Percentiles rank a stretch among this genome's conserved stretches.
Conservation (phyloP, 2,329 filamentous ascomycete species). For the Hymenoscyphus fructigenus region DNA sequence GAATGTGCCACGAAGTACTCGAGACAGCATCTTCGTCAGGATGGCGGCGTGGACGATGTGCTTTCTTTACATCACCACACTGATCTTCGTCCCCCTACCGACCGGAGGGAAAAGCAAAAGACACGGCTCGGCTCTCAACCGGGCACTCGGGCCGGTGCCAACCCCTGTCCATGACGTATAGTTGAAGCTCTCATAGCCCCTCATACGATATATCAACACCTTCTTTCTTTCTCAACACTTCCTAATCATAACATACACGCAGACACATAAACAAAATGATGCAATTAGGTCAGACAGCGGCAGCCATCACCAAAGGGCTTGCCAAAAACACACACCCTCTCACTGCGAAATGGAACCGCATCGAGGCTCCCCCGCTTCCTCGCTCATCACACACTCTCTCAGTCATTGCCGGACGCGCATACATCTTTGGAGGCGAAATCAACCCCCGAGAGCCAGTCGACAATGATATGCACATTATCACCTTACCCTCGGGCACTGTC, state of each 20-base stretch:
- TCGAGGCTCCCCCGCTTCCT: conserved; percentile 54
- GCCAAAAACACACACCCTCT: conserved; percentile 37
- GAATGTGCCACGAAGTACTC: background rate
- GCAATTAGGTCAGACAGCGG: conserved; percentile 27
- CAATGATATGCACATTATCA: conserved; percentile 68
- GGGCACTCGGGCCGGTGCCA: too few species aligned
- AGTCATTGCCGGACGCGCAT: conserved; percentile 55
- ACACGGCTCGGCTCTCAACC: too few species aligned
- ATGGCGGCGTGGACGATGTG: background rate
- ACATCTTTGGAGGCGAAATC: conserved; percentile 77
- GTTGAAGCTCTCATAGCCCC: too few species aligned
- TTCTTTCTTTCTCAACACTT: background rate
- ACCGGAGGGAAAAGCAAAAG: too few species aligned
- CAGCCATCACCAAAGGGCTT: conserved; percentile 27
- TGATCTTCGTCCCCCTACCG: too few species aligned
- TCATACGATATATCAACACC: background rate
- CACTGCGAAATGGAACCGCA: conserved; percentile 61
- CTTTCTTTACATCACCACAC: too few species aligned
- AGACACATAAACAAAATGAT: conserved; percentile 28
- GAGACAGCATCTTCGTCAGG: background rate
- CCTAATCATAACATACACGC: background rate
- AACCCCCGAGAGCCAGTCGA: conserved; percentile 66
- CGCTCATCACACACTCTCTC: conserved; percentile 75
- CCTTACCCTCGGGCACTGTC: conserved; percentile 57
- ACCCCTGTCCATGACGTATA: too few species aligned